Percentiles rank a stretch among this genome's conserved stretches.
These are phyloP conservation scores for Cynara cardunculus DNA, from an alignment of 129 eudicot species.

Conservation along the genomic window DNA sequence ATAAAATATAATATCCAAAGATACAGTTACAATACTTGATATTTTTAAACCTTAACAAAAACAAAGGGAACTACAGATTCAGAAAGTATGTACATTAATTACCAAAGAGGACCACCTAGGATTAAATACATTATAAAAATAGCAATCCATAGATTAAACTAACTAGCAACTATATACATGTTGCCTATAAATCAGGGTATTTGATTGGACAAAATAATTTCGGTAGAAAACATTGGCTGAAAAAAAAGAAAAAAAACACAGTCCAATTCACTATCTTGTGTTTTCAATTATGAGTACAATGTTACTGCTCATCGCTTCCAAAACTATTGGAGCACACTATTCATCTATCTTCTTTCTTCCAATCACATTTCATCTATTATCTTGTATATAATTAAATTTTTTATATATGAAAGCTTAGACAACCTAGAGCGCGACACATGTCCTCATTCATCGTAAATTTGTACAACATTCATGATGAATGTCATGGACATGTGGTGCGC, in stretches of 20 bases:
- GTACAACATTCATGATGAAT: too few relatives aligned
- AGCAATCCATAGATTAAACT: too few relatives aligned
- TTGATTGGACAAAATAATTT: constrained; percentile 15
- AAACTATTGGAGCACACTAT: constrained; percentile 28
- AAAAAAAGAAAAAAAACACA: constrained; percentile 15
- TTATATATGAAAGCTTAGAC: too few relatives aligned
- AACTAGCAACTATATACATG: too few relatives aligned
- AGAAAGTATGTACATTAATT: not conserved
- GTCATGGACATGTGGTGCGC: too few relatives aligned
- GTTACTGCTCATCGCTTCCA: not conserved
- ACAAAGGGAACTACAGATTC: not conserved
- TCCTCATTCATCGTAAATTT: too few relatives aligned
- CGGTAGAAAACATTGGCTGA: not conserved
- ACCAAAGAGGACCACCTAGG: not conserved
- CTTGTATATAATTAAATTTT: too few relatives aligned
- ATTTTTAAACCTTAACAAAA: not conserved
- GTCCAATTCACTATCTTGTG: constrained; percentile 19
- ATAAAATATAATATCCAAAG: too few relatives aligned
- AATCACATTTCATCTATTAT: not conserved
- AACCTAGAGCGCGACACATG: too few relatives aligned
- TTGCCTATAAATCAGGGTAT: constrained; percentile 17
- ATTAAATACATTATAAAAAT: too few relatives aligned
- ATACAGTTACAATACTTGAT: too few relatives aligned
- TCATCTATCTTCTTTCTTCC: not conserved
- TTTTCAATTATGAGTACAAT: not conserved